Evolutionary conservation across 1,139 yeast genomes (phyloP).

Genomic region (Lodderomyces beijingensis): DNA sequence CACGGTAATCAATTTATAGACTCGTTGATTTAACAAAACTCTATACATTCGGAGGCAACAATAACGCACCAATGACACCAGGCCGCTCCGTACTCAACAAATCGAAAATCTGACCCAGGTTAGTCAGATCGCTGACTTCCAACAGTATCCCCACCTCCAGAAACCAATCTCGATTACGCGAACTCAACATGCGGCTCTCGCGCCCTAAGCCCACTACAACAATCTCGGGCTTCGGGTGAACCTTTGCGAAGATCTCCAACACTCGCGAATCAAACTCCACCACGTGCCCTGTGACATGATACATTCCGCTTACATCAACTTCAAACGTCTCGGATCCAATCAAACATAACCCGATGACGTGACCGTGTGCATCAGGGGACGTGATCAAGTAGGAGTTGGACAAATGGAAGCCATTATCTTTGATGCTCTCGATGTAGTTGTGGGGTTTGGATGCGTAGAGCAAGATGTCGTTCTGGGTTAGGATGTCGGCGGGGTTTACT

Average conservation of each 20-base stretch:
- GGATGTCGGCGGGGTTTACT: constrained; percentile 42
- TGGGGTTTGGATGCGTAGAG: constrained; percentile 41
- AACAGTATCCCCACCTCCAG: constrained; percentile 60
- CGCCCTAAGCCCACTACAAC: constrained; percentile 67
- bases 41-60: constrained; percentile 68
- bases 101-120: constrained; percentile 71
- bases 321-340: constrained; percentile 63
- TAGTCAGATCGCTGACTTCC: constrained; percentile 62
- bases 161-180: constrained; percentile 45
- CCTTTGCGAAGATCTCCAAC: constrained; percentile 47
- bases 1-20: too few species aligned
- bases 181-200: constrained; percentile 58
- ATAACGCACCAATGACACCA: constrained; percentile 59
- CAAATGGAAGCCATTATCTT: constrained; percentile 37
- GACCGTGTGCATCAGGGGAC: constrained; percentile 45
- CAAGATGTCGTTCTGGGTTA: constrained; percentile 42
- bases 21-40: too few species aligned
- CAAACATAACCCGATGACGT: constrained; percentile 52
- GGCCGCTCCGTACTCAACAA: constrained; percentile 79
- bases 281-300: constrained; percentile 32
- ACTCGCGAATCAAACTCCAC: constrained; percentile 36
- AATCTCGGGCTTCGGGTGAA: constrained; percentile 78
- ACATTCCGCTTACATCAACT: constrained; percentile 20
- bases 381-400: constrained; percentile 34
- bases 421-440: constrained; percentile 43